A percentile compares a stretch with the other conserved stretches of the same genome.
These are phyloP conservation scores for Fonsecaea erecta DNA, from an alignment of 2,329 filamentous ascomycete genomes.

Conservation along the genomic window DNA sequence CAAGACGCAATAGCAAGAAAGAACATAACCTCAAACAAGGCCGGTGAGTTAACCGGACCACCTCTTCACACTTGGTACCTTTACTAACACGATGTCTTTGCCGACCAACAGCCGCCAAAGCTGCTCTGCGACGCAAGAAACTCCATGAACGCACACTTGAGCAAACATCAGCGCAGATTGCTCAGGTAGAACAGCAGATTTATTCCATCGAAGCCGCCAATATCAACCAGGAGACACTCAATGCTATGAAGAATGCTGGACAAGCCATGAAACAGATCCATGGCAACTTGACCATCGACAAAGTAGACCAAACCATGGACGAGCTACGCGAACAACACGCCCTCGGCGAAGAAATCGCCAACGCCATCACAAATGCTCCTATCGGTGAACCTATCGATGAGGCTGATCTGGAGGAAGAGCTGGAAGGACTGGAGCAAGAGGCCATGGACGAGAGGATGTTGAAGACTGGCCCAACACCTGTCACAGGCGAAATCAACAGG, in stretches of 20 bases:
- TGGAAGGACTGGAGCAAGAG: slow-evolving; percentile 88
- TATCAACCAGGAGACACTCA: slow-evolving; percentile 95
- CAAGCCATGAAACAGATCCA: slow-evolving; percentile 93
- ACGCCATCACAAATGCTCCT: slow-evolving; percentile 75
- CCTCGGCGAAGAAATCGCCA: slow-evolving; percentile 89
- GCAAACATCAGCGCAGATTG: slow-evolving; percentile 86
- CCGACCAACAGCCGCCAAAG: slow-evolving; percentile 73
- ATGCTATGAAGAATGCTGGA: slow-evolving; percentile 90
- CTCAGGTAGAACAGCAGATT: slow-evolving; percentile 91
- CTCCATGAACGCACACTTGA: slow-evolving; percentile 87
- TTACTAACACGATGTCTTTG: slow-evolving; percentile 22
- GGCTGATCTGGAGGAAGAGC: slow-evolving; percentile 79
- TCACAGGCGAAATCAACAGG: slow-evolving; percentile 75
- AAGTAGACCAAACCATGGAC: slow-evolving; percentile 96
- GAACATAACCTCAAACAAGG: slow-evolving; percentile 87
- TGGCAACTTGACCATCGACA: slow-evolving; percentile 85
- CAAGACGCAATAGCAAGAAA: slow-evolving; percentile 88
- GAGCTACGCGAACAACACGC: slow-evolving; percentile 87
- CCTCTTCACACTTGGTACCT: neutral
- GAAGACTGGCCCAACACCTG: slow-evolving; percentile 81
- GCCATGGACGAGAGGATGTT: slow-evolving; percentile 92
- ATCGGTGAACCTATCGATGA: slow-evolving; percentile 78
- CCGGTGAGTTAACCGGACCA: slow-evolving; percentile 64
- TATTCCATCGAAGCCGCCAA: slow-evolving; percentile 97
- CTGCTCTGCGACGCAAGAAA: slow-evolving; percentile 92